These are phyloP conservation scores for Sambucus nigra DNA, from an alignment of 129 eudicot species.

Conservation along the genomic window DNA sequence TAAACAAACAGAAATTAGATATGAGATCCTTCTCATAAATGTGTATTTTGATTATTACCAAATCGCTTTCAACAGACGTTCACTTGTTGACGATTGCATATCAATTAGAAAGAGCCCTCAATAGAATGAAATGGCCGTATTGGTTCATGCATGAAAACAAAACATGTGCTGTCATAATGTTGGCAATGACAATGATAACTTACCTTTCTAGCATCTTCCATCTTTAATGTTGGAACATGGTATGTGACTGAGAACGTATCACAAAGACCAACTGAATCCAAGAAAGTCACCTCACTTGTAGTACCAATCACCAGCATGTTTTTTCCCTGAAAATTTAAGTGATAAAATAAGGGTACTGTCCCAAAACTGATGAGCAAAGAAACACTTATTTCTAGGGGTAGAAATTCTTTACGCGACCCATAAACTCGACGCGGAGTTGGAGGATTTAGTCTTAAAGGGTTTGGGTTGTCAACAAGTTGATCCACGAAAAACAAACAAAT, in stretches of 20 bases:
- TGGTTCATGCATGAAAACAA: background rate
- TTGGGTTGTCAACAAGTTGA: too few species aligned
- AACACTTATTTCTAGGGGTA: too few species aligned
- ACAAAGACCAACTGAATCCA: slow-evolving; percentile 81
- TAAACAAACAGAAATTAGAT: too few species aligned
- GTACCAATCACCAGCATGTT: slow-evolving; percentile 93
- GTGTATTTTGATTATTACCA: too few species aligned
- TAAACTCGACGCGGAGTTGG: too few species aligned
- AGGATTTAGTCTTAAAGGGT: too few species aligned
- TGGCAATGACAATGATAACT: background rate
- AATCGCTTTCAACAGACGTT: too few species aligned
- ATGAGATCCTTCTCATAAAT: too few species aligned
- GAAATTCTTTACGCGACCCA: too few species aligned
- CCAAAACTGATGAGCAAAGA: background rate
- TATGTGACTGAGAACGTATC: slow-evolving; percentile 89
- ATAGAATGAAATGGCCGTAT: background rate
- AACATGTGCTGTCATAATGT: background rate
- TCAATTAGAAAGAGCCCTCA: background rate
- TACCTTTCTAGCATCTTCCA: slow-evolving; percentile 91
- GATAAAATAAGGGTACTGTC: background rate
- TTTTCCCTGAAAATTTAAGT: slow-evolving; percentile 57
- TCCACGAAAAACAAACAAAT: too few species aligned
- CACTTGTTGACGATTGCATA: too few species aligned
- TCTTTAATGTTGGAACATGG: slow-evolving; percentile 73
- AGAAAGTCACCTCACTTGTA: slow-evolving; percentile 79